Conservation (phyloP, 106 monocot genomes). For the Cymbidium sinense region DNA sequence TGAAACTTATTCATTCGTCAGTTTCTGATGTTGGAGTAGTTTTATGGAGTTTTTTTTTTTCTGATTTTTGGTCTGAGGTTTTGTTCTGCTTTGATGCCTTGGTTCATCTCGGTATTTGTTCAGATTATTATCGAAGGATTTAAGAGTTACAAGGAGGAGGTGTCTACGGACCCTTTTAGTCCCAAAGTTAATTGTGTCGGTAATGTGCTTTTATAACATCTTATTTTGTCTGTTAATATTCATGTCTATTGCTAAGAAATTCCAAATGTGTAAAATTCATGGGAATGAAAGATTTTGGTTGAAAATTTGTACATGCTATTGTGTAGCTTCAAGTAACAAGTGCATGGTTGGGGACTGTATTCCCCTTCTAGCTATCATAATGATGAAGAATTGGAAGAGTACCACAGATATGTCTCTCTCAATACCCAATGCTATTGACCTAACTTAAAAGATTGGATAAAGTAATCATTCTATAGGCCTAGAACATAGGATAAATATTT, state of each 20-base stretch:
- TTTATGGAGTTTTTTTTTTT: background rate
- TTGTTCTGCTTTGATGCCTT: background rate
- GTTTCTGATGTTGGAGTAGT: background rate
- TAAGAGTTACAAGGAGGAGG: conserved; percentile 94
- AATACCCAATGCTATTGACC: background rate
- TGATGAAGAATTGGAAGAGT: background rate
- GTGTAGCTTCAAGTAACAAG: background rate
- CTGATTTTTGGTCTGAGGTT: background rate
- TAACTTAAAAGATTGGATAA: background rate
- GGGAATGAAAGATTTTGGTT: background rate
- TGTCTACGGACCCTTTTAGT: conserved; percentile 88
- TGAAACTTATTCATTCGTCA: conserved; percentile 10
- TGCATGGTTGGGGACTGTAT: background rate
- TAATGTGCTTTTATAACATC: conserved; percentile 17
- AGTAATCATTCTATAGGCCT: background rate
- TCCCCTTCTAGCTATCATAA: background rate
- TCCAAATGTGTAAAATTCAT: background rate
- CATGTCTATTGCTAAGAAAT: background rate
- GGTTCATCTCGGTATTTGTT: background rate
- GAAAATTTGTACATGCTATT: background rate
- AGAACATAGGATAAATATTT: no score
- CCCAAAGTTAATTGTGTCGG: conserved; percentile 94
- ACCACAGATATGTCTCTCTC: background rate
- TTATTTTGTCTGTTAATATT: background rate
- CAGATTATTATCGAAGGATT: conserved; percentile 96